Base-by-base conservation (phyloP, 2,329 filamentous ascomycete genomes). In the Corinectria fuckeliana region DNA sequence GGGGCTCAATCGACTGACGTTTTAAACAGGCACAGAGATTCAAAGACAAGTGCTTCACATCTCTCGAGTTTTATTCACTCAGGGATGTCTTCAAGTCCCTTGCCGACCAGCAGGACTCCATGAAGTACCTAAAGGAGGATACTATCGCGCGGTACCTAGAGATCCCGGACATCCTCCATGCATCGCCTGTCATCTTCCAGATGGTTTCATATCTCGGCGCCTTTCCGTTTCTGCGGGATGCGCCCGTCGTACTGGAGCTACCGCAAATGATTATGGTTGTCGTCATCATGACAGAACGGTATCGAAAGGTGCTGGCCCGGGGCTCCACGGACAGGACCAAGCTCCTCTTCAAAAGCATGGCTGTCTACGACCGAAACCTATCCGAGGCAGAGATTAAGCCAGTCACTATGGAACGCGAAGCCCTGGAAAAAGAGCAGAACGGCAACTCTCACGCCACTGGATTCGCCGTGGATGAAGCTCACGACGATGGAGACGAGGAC, bases 181-280 rank as follows among this genome's bases (percentile, higher is more conserved):
- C 85, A 7, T 89, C 88, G 4, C 83, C 88, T 2, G 82, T 92
- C 41, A 70, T 92, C 44, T 92, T 91, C 69, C 88, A 91, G 68
- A 89, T 91, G 82, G 74, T 88, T 2, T 88, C 87, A 4, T 90
- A 88, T 66, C 79, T 92, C 1, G 90, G 88, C 28, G 87, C 90
- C 1, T 92, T 93, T 59, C 90, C 90, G 0, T 92, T 92, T 64
- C 80, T 90, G 2, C 82, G 85, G 51, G 86, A 91, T 68, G 89
- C 89, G 0, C 90, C 90, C 0, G 88, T 83, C 3, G 87, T 91
- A 3, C 75, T 93, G 48, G 88, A 89, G 8, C 83, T 90, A 41
- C 86, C 91, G 60, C 87, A 88, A 67, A 77, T 92, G 75, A 81
- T 92, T 58, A 90, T 91, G 77, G 88, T 90, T 1, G 82, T 92